Percentiles rank a stretch among this genome's conserved stretches.
phyloP scores from a whole-genome alignment of 768 basidiomycete species.

The Piloderma croceum region DNA sequence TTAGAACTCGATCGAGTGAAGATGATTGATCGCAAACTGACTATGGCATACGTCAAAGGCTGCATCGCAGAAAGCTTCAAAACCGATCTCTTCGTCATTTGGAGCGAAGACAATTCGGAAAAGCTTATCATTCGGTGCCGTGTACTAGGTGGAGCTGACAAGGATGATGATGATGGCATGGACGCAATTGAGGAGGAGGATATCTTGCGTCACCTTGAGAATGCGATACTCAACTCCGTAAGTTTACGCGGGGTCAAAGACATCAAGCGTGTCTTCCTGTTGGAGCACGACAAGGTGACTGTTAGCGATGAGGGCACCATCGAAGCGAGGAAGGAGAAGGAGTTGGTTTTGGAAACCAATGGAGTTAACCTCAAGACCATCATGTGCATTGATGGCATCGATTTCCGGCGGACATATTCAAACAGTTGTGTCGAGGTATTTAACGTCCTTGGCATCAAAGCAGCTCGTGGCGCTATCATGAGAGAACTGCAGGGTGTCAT shows the following conservation, averaged over 20 bases:
- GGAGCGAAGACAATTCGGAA: slow-evolving; percentile 98
- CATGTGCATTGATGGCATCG: slow-evolving; percentile 92
- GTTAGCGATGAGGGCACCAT: no score
- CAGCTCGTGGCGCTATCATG: slow-evolving; percentile 90
- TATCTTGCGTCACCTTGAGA: slow-evolving; percentile 91
- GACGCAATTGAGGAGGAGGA: slow-evolving; percentile 85
- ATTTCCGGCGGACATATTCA: no score
- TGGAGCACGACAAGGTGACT: slow-evolving; percentile 75
- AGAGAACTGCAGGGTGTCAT: slow-evolving; percentile 92
- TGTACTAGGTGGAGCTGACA: slow-evolving; percentile 77
- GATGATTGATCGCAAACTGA: slow-evolving; percentile 94
- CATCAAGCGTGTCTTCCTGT: no score
- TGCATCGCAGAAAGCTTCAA: slow-evolving; percentile 93
- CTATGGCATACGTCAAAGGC: slow-evolving; percentile 81
- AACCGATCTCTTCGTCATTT: slow-evolving; percentile 94
- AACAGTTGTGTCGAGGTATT: no score
- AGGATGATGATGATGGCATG: slow-evolving; percentile 77
- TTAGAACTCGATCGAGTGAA: slow-evolving; percentile 94
- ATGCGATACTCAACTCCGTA: slow-evolving; percentile 94
- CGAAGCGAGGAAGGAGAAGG: slow-evolving; percentile 61
- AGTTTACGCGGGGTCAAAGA: slow-evolving; percentile 88
- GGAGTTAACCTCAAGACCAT: no score
- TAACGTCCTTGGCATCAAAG: no score
- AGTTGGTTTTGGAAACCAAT: slow-evolving; percentile 98
- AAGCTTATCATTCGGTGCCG: slow-evolving; percentile 97